These are phyloP conservation scores for Asterionellopsis glacialis DNA, from an alignment of 108 stramenopile species.

Conservation along the genomic window DNA sequence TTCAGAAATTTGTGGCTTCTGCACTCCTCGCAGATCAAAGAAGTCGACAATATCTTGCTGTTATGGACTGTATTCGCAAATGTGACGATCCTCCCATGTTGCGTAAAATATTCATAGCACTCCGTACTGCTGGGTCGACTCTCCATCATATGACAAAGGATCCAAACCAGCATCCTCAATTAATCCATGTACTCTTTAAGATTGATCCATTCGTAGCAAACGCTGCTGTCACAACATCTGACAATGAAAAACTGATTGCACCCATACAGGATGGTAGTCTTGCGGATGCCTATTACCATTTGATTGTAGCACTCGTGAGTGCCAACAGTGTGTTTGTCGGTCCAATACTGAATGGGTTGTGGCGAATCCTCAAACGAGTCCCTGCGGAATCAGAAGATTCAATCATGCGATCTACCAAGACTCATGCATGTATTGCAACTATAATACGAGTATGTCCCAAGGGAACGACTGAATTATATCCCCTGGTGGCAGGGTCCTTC, in stretches of 20 bases:
- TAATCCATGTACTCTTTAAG: conserved; percentile 43
- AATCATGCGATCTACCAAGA: conserved; percentile 13
- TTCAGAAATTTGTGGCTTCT: conserved; percentile 46
- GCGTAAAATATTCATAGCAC: conserved; percentile 32
- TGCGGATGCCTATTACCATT: conserved; percentile 50
- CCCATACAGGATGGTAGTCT: conserved; percentile 22
- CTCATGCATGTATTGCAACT: conserved; percentile 38
- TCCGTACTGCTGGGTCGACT: conserved; percentile 44
- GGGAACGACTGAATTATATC: conserved; percentile 37
- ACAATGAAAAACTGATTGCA: conserved; percentile 4
- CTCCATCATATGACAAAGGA: conserved; percentile 24
- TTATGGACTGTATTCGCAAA: conserved; percentile 34
- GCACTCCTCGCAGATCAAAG: conserved; percentile 33
- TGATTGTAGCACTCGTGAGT: conserved; percentile 53
- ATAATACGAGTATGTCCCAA: conserved; percentile 45
- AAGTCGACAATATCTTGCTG: conserved; percentile 28
- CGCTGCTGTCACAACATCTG: neutral
- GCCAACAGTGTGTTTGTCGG: conserved; percentile 39
- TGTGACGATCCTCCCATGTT: conserved; percentile 35
- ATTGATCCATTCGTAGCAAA: conserved; percentile 30
- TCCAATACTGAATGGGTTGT: conserved; percentile 30
- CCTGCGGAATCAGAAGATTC: neutral
- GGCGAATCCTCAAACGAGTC: conserved; percentile 25
- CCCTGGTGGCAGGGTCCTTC: conserved; percentile 42
- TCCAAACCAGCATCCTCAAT: conserved; percentile 31